These are phyloP conservation scores for Pythium plurisporium DNA, from an alignment of 352 stramenopile genomes.

Conservation along the genomic window DNA sequence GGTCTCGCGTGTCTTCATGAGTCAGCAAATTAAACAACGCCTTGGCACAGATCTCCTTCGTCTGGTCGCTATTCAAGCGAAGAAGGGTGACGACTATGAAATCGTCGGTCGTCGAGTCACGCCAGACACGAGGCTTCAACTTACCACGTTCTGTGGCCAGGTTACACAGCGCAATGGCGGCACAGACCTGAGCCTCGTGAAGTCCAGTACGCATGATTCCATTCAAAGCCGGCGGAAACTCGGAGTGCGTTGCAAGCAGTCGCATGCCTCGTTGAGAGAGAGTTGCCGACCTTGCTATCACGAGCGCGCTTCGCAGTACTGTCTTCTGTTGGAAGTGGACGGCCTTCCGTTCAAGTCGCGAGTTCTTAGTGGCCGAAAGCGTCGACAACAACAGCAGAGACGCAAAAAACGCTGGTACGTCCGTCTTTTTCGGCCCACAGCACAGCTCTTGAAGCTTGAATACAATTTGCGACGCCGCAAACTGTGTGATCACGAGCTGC, in stretches of 20 bases:
- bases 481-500: slow-evolving; percentile 49
- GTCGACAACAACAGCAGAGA: slow-evolving; percentile 60
- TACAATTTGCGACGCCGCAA: slow-evolving; percentile 46
- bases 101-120: slow-evolving; percentile 67
- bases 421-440: slow-evolving; percentile 25
- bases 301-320: slow-evolving; percentile 54
- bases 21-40: slow-evolving; percentile 84
- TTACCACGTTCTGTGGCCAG: slow-evolving; percentile 53
- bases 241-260: slow-evolving; percentile 38
- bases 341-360: slow-evolving; percentile 37
- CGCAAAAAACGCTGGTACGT: slow-evolving; percentile 47
- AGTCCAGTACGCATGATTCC: slow-evolving; percentile 82
- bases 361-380: slow-evolving; percentile 53
- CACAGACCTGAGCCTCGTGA: slow-evolving; percentile 80
- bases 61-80: slow-evolving; percentile 76
- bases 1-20: slow-evolving; percentile 67
- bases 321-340: slow-evolving; percentile 49
- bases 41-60: slow-evolving; percentile 80
- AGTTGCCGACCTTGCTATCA: slow-evolving; percentile 57
- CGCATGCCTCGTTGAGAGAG: slow-evolving; percentile 39
- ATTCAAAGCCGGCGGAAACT: slow-evolving; percentile 68
- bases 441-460: slow-evolving; percentile 60
- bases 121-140: slow-evolving; percentile 41
- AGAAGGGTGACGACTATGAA: slow-evolving; percentile 87
- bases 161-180: slow-evolving; percentile 83